These are phyloP conservation scores for Rhodotorula diobovata DNA, from an alignment of 768 basidiomycete species.

Conservation along the genomic window DNA sequence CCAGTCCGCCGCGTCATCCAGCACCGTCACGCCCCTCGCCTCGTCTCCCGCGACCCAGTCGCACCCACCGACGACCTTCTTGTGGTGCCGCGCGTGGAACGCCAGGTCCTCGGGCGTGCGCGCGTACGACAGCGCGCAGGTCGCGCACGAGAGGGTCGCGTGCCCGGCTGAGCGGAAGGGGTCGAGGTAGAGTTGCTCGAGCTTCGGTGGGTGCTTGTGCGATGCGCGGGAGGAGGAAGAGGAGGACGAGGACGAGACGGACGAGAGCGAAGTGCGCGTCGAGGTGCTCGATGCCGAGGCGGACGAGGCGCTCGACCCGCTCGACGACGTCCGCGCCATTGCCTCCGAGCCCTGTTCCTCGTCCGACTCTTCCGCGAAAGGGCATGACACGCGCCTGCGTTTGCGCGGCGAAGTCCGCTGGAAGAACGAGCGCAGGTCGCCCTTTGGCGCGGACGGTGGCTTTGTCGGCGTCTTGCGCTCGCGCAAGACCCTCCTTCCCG, in stretches of 20 bases:
- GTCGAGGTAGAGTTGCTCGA: conserved; percentile 38
- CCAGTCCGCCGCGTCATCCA: conserved; percentile 28
- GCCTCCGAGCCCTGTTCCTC: background rate
- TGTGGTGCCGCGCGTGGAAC: conserved; percentile 33
- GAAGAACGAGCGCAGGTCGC: conserved; percentile 23
- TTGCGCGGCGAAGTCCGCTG: conserved; percentile 7
- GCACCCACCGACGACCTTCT: conserved; percentile 28
- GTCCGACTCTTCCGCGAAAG: background rate
- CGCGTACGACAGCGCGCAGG: conserved; percentile 25
- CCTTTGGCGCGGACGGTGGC: background rate
- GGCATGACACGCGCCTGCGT: background rate
- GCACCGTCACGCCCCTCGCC: conserved; percentile 14
- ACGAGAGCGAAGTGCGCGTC: background rate
- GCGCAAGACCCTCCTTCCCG: background rate
- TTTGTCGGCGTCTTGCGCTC: background rate
- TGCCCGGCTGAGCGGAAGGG: conserved; percentile 24
- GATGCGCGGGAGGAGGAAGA: background rate
- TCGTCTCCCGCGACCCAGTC: conserved; percentile 14
- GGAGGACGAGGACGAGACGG: background rate
- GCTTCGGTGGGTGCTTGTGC: conserved; percentile 4
- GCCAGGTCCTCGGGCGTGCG: conserved; percentile 35
- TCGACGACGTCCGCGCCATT: conserved; percentile 1
- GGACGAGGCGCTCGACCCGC: background rate
- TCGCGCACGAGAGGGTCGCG: conserved; percentile 26
- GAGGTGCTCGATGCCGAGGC: background rate